Conservation (phyloP, 148 eudicot genomes). For the Linanthus parryae region DNA sequence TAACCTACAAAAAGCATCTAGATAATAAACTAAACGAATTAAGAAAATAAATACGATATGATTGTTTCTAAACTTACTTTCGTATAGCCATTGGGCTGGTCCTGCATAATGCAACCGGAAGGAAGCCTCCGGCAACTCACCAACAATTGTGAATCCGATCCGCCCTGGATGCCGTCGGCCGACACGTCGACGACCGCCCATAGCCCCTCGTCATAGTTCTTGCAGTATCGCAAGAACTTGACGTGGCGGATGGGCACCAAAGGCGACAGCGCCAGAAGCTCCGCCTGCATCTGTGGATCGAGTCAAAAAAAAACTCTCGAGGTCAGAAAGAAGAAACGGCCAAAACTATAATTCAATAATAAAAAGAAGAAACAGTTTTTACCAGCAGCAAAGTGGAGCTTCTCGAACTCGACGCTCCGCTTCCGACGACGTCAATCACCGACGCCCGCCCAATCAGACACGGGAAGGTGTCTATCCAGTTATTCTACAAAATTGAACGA, state of each 20-base stretch:
- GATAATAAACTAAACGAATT: no score
- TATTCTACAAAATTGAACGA: slow-evolving; percentile 34
- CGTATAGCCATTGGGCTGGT: slow-evolving; percentile 64
- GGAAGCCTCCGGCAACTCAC: slow-evolving; percentile 60
- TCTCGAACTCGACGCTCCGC: slow-evolving; percentile 41
- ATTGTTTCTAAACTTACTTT: no score
- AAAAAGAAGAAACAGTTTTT: slow-evolving; percentile 6
- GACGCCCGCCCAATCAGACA: slow-evolving; percentile 44
- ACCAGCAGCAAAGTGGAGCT: slow-evolving; percentile 77
- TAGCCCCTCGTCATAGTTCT: slow-evolving; percentile 53
- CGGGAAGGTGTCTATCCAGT: slow-evolving; percentile 65
- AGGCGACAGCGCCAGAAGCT: slow-evolving; percentile 52
- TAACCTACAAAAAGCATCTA: no score
- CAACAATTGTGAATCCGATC: slow-evolving; percentile 20
- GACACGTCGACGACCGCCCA: slow-evolving; percentile 89
- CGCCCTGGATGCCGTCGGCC: slow-evolving; percentile 38
- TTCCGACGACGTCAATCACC: slow-evolving; percentile 35
- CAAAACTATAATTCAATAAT: slow-evolving; percentile 1
- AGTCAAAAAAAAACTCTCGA: background rate
- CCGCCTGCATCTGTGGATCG: slow-evolving; percentile 35
- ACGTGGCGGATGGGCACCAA: slow-evolving; percentile 62
- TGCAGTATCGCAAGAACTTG: slow-evolving; percentile 63
- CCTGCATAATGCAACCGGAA: slow-evolving; percentile 76
- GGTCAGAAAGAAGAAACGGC: background rate
- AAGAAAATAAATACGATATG: no score